These are phyloP conservation scores for Leccinum obscurum DNA, from an alignment of 768 basidiomycete species.

Conservation along the genomic window DNA sequence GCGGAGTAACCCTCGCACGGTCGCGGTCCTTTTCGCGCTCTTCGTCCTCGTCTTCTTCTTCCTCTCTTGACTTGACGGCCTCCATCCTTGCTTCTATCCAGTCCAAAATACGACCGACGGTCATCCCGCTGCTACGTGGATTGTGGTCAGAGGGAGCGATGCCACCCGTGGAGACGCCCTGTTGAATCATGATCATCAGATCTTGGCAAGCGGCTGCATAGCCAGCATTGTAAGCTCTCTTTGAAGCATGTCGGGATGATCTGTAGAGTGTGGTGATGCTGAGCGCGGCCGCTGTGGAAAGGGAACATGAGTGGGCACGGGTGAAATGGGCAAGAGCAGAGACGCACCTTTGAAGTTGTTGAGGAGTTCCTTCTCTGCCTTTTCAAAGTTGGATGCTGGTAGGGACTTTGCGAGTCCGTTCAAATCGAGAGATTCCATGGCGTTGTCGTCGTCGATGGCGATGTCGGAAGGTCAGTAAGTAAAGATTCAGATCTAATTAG, in stretches of 20 bases:
- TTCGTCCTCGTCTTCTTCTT: conserved; percentile 83
- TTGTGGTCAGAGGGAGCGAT: conserved; percentile 43
- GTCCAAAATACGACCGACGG: conserved; percentile 79
- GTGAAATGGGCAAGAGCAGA: background rate
- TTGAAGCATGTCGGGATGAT: conserved; percentile 73
- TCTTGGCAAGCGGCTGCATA: conserved; percentile 81
- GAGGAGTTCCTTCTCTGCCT: conserved; percentile 77
- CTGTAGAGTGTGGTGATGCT: conserved; percentile 85
- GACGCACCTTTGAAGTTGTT: conserved; percentile 77
- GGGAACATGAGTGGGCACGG: conserved; percentile 22
- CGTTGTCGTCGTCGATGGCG: conserved; percentile 27
- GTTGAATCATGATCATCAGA: conserved; percentile 78
- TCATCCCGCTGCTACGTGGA: conserved; percentile 59
- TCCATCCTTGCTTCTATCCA: conserved; percentile 83
- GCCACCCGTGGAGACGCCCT: conserved; percentile 68
- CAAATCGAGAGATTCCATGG: conserved; percentile 73
- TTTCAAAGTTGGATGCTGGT: conserved; percentile 65
- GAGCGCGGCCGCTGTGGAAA: conserved; percentile 66
- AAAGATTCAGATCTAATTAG: conserved; percentile 1
- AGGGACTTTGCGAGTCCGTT: conserved; percentile 77
- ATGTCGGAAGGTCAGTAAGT: background rate
- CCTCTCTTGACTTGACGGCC: conserved; percentile 69
- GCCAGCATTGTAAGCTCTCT: conserved; percentile 78
- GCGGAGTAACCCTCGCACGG: conserved; percentile 33
- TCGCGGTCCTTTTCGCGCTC: conserved; percentile 60